Conservation (phyloP, 768 basidiomycete species). For the Serendipita sp. region DNA sequence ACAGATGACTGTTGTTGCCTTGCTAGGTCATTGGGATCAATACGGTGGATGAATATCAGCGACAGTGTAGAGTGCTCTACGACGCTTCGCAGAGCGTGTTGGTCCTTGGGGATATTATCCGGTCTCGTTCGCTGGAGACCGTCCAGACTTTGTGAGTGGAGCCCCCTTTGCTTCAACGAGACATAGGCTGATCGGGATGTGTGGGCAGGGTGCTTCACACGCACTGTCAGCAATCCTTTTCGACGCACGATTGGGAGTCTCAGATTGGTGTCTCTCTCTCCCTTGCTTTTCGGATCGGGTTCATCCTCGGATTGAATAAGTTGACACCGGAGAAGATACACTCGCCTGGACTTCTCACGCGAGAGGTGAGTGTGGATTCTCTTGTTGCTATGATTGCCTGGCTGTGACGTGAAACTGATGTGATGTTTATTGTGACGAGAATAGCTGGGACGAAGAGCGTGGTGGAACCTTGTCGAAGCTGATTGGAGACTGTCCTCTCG, state of each 20-base stretch:
- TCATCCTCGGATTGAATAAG: background rate
- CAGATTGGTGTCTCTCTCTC: background rate
- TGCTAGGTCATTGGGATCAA: background rate
- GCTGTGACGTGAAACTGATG: background rate
- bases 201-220: background rate
- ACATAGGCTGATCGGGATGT: background rate
- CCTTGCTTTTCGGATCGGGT: background rate
- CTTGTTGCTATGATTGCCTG: background rate
- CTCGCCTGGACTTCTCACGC: background rate
- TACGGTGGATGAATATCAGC: background rate
- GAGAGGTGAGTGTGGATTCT: background rate
- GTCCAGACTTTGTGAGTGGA: conserved; percentile 1
- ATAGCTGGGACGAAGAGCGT: background rate
- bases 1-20: background rate
- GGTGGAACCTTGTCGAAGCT: background rate
- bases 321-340: background rate
- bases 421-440: too few species aligned
- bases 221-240: background rate
- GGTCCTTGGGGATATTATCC: background rate
- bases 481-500: background rate
- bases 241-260: background rate
- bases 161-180: background rate
- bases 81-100: background rate
- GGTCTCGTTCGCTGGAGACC: background rate
- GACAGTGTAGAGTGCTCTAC: background rate